phyloP scores from a whole-genome alignment of 306 rosid genomes.

The Cicer cuneatum region DNA sequence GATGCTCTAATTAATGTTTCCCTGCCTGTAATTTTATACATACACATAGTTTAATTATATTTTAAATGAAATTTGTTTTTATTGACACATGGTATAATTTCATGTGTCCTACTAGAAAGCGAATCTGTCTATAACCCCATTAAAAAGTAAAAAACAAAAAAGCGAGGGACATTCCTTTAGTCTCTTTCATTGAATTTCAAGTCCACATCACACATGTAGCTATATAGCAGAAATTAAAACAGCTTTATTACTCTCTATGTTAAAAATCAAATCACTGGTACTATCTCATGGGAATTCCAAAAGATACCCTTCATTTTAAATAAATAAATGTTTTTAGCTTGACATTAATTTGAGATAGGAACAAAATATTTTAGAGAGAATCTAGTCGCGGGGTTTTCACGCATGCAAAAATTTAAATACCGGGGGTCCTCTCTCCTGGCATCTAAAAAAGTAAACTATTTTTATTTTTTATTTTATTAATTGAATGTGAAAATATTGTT shows the following conservation, averaged over 20 bases:
- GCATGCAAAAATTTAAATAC: slow-evolving; percentile 21
- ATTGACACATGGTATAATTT: slow-evolving; percentile 2
- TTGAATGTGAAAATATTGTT: slow-evolving; percentile 4
- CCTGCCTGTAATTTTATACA: slow-evolving; percentile 5
- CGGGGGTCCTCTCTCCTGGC: slow-evolving; percentile 25
- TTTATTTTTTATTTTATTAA: not conserved
- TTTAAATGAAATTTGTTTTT: not conserved
- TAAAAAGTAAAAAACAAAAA: slow-evolving; percentile 35
- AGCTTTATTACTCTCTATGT: slow-evolving; percentile 38
- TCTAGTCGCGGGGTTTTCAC: slow-evolving; percentile 31
- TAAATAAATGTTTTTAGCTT: not conserved
- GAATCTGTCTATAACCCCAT: slow-evolving; percentile 9
- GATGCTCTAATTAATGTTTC: slow-evolving; percentile 3
- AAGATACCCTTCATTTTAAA: slow-evolving; percentile 34
- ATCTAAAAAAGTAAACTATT: not conserved
- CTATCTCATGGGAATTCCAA: slow-evolving; percentile 44
- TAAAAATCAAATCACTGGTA: slow-evolving; percentile 16
- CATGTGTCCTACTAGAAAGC: slow-evolving; percentile 29
- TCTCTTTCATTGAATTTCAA: slow-evolving; percentile 50
- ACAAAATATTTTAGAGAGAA: slow-evolving; percentile 32
- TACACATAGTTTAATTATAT: not conserved
- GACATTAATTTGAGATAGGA: slow-evolving; percentile 32
- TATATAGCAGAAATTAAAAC: slow-evolving; percentile 28
- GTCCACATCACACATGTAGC: slow-evolving; percentile 55
- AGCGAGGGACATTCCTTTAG: slow-evolving; percentile 54